Evolutionary conservation across 2,329 filamentous ascomycete species (phyloP).

Genomic region (Thielaviopsis euricoi): DNA sequence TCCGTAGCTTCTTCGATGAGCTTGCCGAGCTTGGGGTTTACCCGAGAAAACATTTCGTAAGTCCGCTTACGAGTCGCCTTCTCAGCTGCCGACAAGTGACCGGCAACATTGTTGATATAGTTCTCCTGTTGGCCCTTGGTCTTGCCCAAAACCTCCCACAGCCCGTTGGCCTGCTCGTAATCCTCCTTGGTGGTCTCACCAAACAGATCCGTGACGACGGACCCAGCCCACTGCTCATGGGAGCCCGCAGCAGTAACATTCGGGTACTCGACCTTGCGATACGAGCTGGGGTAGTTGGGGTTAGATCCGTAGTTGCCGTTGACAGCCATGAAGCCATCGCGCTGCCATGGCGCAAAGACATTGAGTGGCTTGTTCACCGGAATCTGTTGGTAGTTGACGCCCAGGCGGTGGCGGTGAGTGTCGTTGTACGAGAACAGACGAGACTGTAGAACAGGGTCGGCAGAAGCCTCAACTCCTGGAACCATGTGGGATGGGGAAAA

Average conservation of each 20-base stretch:
- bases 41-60: constrained; percentile 42
- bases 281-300: constrained; percentile 39
- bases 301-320: constrained; percentile 47
- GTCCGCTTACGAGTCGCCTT: constrained; percentile 38
- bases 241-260: constrained; percentile 23
- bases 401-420: constrained; percentile 45
- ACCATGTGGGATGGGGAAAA: constrained; percentile 50
- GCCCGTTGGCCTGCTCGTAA: constrained; percentile 30
- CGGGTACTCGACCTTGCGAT: constrained; percentile 28
- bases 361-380: constrained; percentile 41
- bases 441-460: constrained; percentile 45
- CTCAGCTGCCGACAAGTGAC: constrained; percentile 36
- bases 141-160: constrained; percentile 33
- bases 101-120: constrained; percentile 42
- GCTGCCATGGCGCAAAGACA: constrained; percentile 52
- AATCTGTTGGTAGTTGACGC: constrained; percentile 48
- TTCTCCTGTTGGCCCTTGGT: constrained; percentile 42
- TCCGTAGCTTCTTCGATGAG: constrained; percentile 15
- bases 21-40: constrained; percentile 35
- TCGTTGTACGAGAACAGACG: constrained; percentile 46
- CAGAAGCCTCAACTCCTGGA: constrained; percentile 43
- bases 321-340: constrained; percentile 54
- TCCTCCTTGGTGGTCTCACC: constrained; percentile 30
- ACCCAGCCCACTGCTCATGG: constrained; percentile 32
- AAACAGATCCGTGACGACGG: constrained; percentile 27